A percentile compares a stretch with the other conserved stretches of the same genome.
phyloP scores from a whole-genome alignment of 2,329 filamentous ascomycete species.

The Akanthomyces dipterigenus region DNA sequence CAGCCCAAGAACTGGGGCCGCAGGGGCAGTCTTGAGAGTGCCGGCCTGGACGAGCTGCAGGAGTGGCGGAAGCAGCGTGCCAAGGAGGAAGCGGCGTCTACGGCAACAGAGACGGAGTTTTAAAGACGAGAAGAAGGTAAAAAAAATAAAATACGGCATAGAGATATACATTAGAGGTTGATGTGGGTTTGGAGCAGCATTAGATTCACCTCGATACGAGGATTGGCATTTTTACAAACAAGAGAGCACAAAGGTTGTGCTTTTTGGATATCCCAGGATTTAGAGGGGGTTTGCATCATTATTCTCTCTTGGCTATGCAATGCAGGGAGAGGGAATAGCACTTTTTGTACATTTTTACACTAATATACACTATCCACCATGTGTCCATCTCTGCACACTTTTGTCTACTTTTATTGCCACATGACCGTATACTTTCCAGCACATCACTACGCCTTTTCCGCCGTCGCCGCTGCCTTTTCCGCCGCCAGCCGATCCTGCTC shows the following conservation, averaged over 20 bases:
- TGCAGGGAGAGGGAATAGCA: neutral
- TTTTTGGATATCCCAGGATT: neutral
- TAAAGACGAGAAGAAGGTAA: neutral
- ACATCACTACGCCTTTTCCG: neutral
- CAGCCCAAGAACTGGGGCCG: constrained; percentile 90
- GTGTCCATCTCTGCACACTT: neutral
- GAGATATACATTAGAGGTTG: neutral
- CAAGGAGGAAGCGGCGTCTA: neutral
- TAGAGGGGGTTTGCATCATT: neutral
- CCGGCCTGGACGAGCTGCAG: constrained; percentile 36
- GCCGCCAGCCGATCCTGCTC: constrained; percentile 16
- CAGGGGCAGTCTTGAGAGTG: constrained; percentile 72
- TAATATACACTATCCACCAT: constrained; percentile 5
- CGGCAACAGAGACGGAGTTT: too few relatives aligned
- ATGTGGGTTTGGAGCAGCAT: neutral
- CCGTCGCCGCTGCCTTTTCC: neutral
- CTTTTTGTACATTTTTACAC: constrained; percentile 7
- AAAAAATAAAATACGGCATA: neutral
- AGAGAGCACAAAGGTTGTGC: neutral
- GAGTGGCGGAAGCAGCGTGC: constrained; percentile 22
- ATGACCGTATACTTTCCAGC: too few relatives aligned
- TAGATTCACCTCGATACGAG: constrained; percentile 1
- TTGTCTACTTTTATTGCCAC: neutral
- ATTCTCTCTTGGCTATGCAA: neutral
- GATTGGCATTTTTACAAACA: neutral